phyloP scores from a whole-genome alignment of 169 alveolate species.

The Plasmodium vinckei region DNA sequence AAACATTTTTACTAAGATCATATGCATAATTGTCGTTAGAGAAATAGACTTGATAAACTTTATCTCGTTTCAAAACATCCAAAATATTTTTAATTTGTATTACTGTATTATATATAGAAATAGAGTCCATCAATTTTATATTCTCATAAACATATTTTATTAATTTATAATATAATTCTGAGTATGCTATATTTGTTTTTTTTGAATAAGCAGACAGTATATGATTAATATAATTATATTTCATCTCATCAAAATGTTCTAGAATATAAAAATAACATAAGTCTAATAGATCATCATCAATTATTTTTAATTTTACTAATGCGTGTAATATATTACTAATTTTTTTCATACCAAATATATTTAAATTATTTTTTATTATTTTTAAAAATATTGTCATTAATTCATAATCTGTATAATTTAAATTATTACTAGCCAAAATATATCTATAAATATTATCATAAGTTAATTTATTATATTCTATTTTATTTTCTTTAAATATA shows the following conservation, averaged over 20 bases:
- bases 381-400: conserved; percentile 29
- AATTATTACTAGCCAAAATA: conserved; percentile 57
- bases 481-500: conserved; percentile 26
- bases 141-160: conserved; percentile 37
- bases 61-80: neutral
- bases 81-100: conserved; percentile 28
- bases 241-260: conserved; percentile 18
- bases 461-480: neutral
- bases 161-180: conserved; percentile 10
- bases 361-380: conserved; percentile 40
- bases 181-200: neutral
- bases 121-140: conserved; percentile 46
- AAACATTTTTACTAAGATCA: neutral
- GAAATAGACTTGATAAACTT: neutral
- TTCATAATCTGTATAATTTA: conserved; percentile 57
- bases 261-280: conserved; percentile 16
- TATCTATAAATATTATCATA: conserved; percentile 50
- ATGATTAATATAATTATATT: conserved; percentile 51
- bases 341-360: conserved; percentile 34
- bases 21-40: neutral
- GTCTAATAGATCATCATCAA: conserved; percentile 44
- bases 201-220: conserved; percentile 50
- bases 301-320: conserved; percentile 27
- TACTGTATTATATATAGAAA: conserved; percentile 58
- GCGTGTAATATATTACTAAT: conserved; percentile 42